phyloP scores from a whole-genome alignment of 345 rosid genomes.

The Sisymbrium altissimum region DNA sequence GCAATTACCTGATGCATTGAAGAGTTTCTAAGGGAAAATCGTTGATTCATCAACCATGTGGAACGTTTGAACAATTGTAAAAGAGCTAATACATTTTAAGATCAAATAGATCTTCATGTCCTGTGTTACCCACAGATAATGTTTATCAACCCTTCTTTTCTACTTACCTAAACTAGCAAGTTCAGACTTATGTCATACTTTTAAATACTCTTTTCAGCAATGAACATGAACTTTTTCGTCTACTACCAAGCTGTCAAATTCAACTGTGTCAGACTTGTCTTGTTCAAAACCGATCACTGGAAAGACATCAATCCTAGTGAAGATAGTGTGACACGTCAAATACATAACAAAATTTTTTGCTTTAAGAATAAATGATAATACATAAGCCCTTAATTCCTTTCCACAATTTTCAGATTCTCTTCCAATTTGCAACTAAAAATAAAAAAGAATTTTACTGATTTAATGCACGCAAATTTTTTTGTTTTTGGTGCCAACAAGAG shows the following conservation, averaged over 20 bases:
- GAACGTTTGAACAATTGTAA: neutral
- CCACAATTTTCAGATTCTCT: neutral
- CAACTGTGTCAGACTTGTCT: neutral
- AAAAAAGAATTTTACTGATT: too few species aligned
- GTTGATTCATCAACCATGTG: neutral
- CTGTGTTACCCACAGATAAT: neutral
- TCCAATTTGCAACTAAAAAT: too few species aligned
- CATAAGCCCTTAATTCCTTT: neutral
- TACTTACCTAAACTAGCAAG: conserved; percentile 1
- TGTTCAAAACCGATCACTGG: neutral
- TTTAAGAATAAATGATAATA: neutral
- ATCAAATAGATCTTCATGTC: neutral
- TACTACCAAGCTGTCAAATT: neutral
- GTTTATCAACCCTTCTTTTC: neutral
- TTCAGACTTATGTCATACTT: neutral
- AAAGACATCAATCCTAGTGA: neutral
- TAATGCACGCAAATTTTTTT: too few species aligned
- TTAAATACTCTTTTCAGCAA: neutral
- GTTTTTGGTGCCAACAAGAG: too few species aligned
- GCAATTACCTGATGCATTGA: neutral
- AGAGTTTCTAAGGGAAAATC: neutral
- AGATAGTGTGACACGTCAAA: neutral
- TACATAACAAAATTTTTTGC: neutral
- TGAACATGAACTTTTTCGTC: neutral
- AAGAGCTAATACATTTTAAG: neutral